Percentiles rank a stretch among this genome's conserved stretches.
Conservation (phyloP, 1,139 yeast species). For the Pichia sp. region DNA sequence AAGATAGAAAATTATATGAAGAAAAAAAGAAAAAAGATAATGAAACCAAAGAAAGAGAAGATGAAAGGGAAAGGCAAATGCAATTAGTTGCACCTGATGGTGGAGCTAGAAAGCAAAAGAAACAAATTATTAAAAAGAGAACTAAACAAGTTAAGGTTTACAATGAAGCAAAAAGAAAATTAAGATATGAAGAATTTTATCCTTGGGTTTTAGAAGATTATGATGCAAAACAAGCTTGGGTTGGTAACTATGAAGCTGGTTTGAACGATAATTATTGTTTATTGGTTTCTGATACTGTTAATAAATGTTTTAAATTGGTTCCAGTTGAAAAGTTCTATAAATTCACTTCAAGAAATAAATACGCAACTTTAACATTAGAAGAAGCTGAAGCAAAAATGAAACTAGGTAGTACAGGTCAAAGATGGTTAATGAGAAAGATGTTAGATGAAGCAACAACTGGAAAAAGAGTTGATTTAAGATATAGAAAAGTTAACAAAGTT, state of each 20-base stretch:
- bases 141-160: slow-evolving; percentile 78
- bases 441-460: slow-evolving; percentile 47
- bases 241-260: slow-evolving; percentile 89
- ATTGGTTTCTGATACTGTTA: slow-evolving; percentile 77
- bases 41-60: slow-evolving; percentile 23
- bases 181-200: slow-evolving; percentile 90
- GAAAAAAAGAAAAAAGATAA: slow-evolving; percentile 32
- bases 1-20: slow-evolving; percentile 21
- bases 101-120: slow-evolving; percentile 65
- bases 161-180: slow-evolving; percentile 72
- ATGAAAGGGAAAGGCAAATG: slow-evolving; percentile 41
- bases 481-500: slow-evolving; percentile 39
- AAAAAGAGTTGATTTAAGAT: slow-evolving; percentile 42
- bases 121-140: slow-evolving; percentile 63
- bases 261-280: slow-evolving; percentile 81
- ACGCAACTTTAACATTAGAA: slow-evolving; percentile 87
- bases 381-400: slow-evolving; percentile 92
- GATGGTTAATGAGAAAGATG: slow-evolving; percentile 95
- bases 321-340: slow-evolving; percentile 93
- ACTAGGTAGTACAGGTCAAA: slow-evolving; percentile 72
- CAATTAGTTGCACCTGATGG: slow-evolving; percentile 90
- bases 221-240: slow-evolving; percentile 90
- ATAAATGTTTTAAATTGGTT: slow-evolving; percentile 70
- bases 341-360: slow-evolving; percentile 88
- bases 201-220: slow-evolving; percentile 99